Evolutionary conservation across 768 basidiomycete genomes (phyloP), one percentile per base, ranked within the genome.

Genomic region (Boletus huronensis): DNA sequence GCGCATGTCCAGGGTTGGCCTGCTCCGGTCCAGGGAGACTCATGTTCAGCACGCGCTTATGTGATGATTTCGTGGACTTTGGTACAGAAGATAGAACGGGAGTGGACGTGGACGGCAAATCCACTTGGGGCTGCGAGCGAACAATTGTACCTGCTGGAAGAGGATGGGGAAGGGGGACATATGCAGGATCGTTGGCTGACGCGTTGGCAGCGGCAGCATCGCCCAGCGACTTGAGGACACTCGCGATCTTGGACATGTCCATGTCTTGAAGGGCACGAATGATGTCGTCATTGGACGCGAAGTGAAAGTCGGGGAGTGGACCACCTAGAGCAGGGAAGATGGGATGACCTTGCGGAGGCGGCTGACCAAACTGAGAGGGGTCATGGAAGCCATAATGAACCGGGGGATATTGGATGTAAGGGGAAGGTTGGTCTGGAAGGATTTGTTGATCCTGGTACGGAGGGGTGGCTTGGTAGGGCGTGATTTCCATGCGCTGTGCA

Each of bases 241-340:
- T 78, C 0, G 86, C 81, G 52, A 91, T 80, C 72, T 84, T 88
- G 48, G 84, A 77, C 10, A 72, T 59, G 60, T 91, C 89, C 56
- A 90, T 73, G 45, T 84, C 82, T 65, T 90, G 88, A 46, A 91
- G 70, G 11, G 82, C 83, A 32, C 84, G 87, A 41, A 90, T 71
- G 42, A 91, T 80, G 55, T 89, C 86, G 45, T 91, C 89, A 61
- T 82, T 87, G 25, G 85, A 85, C 13, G 77, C 76, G 52, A 73
- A 73, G 26, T 66, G 69, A n/a, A 78, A 64, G 25, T 74, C 75
- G 16, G 74, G 70, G 38, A 73, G 56, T 4, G 63, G 59, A 2
- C 53, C 59, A 14, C 49, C 59, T 6, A 67, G 28, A 28, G 53
- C 50, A 13, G 66, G 60, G 46, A 61, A 70, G 48, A 49, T 54